These are phyloP conservation scores for Teunomyces stri DNA, from an alignment of 805 yeast species.

Conservation along the genomic window DNA sequence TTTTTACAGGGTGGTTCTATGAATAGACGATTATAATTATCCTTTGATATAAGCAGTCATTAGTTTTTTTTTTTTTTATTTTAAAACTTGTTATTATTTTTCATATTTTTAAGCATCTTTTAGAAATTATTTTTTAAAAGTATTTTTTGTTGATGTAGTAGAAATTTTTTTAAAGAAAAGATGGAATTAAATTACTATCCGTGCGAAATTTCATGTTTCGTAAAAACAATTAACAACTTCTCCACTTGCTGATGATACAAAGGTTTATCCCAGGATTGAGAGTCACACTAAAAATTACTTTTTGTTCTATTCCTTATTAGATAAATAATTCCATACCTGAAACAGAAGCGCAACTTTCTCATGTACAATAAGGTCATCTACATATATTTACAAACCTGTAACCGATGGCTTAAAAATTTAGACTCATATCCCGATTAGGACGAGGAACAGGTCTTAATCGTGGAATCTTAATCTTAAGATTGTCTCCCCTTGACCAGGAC, in stretches of 20 bases:
- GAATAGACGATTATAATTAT: slow-evolving; percentile 1
- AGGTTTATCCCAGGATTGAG: not conserved
- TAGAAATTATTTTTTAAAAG: not conserved
- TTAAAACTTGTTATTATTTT: not conserved
- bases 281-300: not conserved
- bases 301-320: not conserved
- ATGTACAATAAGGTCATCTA: not conserved
- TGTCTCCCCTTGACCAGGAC: not conserved
- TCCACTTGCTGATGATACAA: not conserved
- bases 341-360: slow-evolving; percentile 3
- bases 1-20: slow-evolving; percentile 1
- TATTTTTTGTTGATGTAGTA: not conserved
- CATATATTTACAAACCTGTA: slow-evolving; percentile 1
- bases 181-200: not conserved
- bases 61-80: slow-evolving; percentile 1
- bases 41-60: slow-evolving; percentile 1
- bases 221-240: not conserved
- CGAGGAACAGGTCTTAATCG: not conserved
- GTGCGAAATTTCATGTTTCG: not conserved
- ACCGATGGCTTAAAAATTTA: slow-evolving; percentile 2
- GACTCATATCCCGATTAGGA: not conserved
- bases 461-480: slow-evolving; percentile 4
- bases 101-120: slow-evolving; percentile 1
- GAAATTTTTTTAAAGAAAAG: not conserved
- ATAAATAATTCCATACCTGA: not conserved